Conservation (phyloP, 495 filamentous ascomycete genomes). For the Penicillium macrosclerotiorum region DNA sequence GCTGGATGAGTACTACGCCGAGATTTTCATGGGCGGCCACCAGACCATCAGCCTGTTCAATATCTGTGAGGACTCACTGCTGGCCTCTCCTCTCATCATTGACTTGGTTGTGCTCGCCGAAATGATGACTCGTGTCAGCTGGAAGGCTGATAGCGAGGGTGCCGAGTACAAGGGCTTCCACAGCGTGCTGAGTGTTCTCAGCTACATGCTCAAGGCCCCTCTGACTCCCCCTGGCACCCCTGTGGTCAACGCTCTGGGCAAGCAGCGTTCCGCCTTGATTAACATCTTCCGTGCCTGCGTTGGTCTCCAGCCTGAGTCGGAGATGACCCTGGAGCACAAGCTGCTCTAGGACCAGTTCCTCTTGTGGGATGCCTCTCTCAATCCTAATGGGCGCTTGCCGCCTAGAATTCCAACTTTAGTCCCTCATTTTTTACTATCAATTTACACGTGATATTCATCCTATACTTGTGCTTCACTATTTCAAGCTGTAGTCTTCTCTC, state of each 20-base stretch:
- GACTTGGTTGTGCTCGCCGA: conserved; percentile 89
- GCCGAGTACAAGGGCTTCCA: conserved; percentile 91
- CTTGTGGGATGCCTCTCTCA: neutral
- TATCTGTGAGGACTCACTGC: conserved; percentile 96
- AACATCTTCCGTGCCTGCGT: conserved; percentile 99
- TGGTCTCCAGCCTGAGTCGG: conserved; percentile 94
- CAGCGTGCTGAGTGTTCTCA: conserved; percentile 93
- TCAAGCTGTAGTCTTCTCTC: too few relatives aligned
- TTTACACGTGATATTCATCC: too few relatives aligned
- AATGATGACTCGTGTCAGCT: conserved; percentile 97
- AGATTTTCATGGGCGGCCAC: conserved; percentile 99
- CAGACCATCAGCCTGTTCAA: conserved; percentile 99
- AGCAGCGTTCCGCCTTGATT: conserved; percentile 90
- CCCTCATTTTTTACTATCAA: too few relatives aligned
- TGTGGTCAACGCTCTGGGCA: conserved; percentile 92
- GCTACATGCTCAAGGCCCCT: conserved; percentile 99
- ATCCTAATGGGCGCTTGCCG: too few relatives aligned
- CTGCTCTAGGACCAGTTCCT: conserved; percentile 59
- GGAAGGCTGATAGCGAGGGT: conserved; percentile 63
- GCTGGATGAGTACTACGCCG: conserved; percentile 96
- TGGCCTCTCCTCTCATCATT: conserved; percentile 97
- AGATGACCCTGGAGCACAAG: conserved; percentile 99
- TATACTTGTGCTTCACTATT: too few relatives aligned
- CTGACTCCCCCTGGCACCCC: conserved; percentile 93
- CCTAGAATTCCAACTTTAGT: conserved; percentile 36